A percentile compares a stretch with the other conserved stretches of the same genome.
These are phyloP conservation scores for Puccinia coronata DNA, from an alignment of 1,284 basidiomycete species.

Conservation along the genomic window DNA sequence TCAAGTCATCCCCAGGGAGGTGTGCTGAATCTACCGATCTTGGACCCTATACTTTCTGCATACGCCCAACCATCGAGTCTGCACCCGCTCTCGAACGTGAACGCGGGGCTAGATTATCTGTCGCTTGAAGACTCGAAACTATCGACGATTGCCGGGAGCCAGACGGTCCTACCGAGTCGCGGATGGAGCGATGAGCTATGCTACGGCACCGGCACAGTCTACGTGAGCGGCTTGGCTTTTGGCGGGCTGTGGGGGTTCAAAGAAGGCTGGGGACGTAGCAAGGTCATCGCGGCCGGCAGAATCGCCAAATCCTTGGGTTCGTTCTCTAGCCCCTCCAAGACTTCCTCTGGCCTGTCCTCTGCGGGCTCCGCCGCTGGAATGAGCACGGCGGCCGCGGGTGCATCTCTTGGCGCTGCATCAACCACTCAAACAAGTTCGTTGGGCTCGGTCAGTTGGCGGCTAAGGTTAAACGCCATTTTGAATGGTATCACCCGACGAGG, in stretches of 20 bases:
- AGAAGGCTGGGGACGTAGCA: constrained; percentile 83
- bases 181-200: constrained; percentile 99
- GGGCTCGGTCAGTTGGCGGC: constrained; percentile 60
- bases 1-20: constrained; percentile 1
- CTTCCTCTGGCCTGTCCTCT: constrained; percentile 50
- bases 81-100: constrained; percentile 35
- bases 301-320: constrained; percentile 49
- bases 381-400: constrained; percentile 49
- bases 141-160: constrained; percentile 77
- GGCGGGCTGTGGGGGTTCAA: constrained; percentile 94
- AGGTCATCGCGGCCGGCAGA: constrained; percentile 50
- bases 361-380: constrained; percentile 43
- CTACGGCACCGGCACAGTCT: constrained; percentile 98
- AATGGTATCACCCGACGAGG: constrained; percentile 96
- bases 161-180: constrained; percentile 82
- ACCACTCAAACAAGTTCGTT: constrained; percentile 41
- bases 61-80: constrained; percentile 40
- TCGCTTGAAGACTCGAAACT: constrained; percentile 90
- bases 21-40: constrained; percentile 17
- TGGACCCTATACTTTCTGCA: constrained; percentile 29
- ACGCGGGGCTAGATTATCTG: constrained; percentile 72
- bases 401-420: constrained; percentile 44
- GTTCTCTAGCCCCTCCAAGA: constrained; percentile 43
- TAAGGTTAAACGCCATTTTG: constrained; percentile 94
- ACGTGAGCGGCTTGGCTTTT: constrained; percentile 87